Conservation (phyloP, 345 rosid species). For the Salix arbutifolia region DNA sequence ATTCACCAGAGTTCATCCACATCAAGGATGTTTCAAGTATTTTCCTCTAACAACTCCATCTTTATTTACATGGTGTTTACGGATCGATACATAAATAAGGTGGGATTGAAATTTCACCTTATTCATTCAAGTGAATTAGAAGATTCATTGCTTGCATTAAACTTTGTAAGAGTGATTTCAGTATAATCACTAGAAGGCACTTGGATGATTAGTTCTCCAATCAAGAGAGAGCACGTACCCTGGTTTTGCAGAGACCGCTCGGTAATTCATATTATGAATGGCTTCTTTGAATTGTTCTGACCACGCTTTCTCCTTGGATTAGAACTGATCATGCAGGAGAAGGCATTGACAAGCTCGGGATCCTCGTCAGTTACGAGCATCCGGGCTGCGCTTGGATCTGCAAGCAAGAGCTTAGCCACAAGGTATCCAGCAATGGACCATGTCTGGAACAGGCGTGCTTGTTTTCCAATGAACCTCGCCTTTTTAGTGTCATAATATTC, state of each 20-base stretch:
- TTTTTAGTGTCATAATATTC: conserved; percentile 53
- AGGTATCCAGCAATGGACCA: conserved; percentile 57
- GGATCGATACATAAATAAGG: background rate
- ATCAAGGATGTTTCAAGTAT: background rate
- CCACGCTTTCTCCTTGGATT: conserved; percentile 53
- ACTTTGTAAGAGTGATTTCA: background rate
- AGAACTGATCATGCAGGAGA: conserved; percentile 50
- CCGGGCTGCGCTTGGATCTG: conserved; percentile 39
- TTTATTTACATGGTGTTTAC: background rate
- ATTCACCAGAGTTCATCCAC: background rate
- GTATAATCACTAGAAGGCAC: background rate
- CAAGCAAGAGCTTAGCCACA: conserved; percentile 47
- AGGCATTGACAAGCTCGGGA: conserved; percentile 42
- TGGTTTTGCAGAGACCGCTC: background rate
- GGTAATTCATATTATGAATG: conserved; percentile 39
- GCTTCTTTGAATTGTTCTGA: conserved; percentile 30
- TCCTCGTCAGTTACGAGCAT: conserved; percentile 47
- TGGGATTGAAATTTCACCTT: background rate
- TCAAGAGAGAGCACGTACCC: conserved; percentile 2
- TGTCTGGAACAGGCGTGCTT: conserved; percentile 43
- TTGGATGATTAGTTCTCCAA: background rate
- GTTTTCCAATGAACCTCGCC: conserved; percentile 48
- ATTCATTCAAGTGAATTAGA: conserved; percentile 7
- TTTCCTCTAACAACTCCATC: too few relatives aligned
- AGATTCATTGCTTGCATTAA: background rate